Percentiles rank a stretch among this genome's conserved stretches.
phyloP scores from a whole-genome alignment of 805 yeast species.

The Zygoascus bituminiphila region DNA sequence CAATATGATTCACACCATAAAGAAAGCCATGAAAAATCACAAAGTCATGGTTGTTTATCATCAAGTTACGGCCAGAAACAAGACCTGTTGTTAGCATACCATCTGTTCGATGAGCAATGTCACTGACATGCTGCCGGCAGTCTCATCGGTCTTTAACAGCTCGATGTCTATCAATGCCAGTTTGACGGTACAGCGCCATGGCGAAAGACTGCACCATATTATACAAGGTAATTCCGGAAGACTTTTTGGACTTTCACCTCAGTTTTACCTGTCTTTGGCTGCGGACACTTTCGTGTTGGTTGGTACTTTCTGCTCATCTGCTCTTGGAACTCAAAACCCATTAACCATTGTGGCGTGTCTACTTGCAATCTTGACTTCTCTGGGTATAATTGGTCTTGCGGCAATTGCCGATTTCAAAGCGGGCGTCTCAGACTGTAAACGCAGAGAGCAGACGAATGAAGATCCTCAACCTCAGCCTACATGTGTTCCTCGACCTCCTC shows the following conservation, averaged over 20 bases:
- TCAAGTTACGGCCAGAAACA: too few relatives aligned
- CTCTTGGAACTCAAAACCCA: neutral
- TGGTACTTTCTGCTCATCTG: neutral
- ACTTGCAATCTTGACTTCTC: neutral
- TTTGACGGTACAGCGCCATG: too few relatives aligned
- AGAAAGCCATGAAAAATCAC: too few relatives aligned
- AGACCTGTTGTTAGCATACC: too few relatives aligned
- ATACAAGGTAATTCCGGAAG: neutral
- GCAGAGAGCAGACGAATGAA: neutral
- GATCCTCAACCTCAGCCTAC: neutral
- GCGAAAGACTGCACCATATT: neutral
- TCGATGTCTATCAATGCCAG: too few relatives aligned
- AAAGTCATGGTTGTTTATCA: too few relatives aligned
- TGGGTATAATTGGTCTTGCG: neutral
- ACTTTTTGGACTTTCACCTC: neutral
- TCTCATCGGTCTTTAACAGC: neutral
- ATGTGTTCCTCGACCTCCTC: neutral
- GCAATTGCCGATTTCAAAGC: slow-evolving; percentile 1
- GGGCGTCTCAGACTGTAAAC: neutral
- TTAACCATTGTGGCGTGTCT: neutral
- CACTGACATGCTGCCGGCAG: neutral
- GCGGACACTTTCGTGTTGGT: neutral
- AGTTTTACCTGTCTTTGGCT: slow-evolving; percentile 2
- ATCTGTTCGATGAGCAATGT: too few relatives aligned
- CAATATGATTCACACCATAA: too few relatives aligned